phyloP scores from a whole-genome alignment of 257 asterid genomes.

The Solanum lycopersicoides region DNA sequence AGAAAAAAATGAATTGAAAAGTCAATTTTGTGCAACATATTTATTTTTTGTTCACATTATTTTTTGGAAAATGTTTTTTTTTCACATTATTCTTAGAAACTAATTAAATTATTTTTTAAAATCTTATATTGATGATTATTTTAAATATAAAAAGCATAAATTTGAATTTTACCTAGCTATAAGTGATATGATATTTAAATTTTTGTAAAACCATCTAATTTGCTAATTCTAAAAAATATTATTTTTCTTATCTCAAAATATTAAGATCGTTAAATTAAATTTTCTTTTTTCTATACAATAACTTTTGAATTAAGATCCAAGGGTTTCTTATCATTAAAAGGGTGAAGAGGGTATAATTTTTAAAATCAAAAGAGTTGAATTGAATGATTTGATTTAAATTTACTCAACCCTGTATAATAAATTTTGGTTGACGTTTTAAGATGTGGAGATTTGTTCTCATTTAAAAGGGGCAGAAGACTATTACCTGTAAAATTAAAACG shows the following conservation, averaged over 20 bases:
- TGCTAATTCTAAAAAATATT: neutral
- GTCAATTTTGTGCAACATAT: neutral
- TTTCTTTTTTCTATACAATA: neutral
- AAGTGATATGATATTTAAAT: neutral
- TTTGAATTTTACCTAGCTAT: neutral
- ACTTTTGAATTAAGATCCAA: neutral
- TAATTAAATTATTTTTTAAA: neutral
- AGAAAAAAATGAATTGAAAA: neutral
- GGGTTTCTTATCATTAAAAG: neutral
- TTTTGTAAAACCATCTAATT: neutral
- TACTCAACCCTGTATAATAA: neutral
- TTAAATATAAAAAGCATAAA: neutral
- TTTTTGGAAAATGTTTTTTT: neutral
- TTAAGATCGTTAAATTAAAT: neutral
- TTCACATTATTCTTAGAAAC: neutral
- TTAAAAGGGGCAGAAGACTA: neutral
- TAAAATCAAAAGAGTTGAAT: neutral
- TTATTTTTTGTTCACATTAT: no score
- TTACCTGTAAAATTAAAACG: no score
- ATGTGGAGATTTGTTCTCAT: neutral
- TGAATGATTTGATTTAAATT: neutral
- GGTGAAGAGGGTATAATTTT: neutral
- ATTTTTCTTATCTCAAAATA: neutral
- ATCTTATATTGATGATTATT: neutral
- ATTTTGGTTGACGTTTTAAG: neutral